These are phyloP conservation scores for Camelina laxa DNA, from an alignment of 345 rosid genomes.

Conservation along the genomic window DNA sequence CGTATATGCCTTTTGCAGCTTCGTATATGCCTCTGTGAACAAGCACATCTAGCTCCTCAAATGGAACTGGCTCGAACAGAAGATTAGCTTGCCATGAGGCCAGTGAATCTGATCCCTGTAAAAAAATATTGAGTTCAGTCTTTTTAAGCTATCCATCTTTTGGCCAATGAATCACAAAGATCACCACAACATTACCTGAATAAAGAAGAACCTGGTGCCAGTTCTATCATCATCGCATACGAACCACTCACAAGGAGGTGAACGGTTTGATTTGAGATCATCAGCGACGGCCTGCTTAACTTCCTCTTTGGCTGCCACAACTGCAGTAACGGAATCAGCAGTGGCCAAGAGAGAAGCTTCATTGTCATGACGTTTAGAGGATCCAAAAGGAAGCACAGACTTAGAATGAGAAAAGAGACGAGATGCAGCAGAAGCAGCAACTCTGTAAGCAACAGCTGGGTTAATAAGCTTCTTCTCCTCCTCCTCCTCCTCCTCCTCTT, in stretches of 20 bases:
- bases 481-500: slow-evolving; percentile 28
- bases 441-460: slow-evolving; percentile 73
- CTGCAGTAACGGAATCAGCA: slow-evolving; percentile 95
- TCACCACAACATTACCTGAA: slow-evolving; percentile 62
- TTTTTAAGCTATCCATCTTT: neutral
- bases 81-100: slow-evolving; percentile 98
- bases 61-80: slow-evolving; percentile 86
- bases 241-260: slow-evolving; percentile 96
- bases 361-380: slow-evolving; percentile 45
- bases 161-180: neutral
- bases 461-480: slow-evolving; percentile 57
- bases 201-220: slow-evolving; percentile 80
- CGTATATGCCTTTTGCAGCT: slow-evolving; percentile 96
- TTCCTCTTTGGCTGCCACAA: slow-evolving; percentile 94
- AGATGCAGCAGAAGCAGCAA: slow-evolving; percentile 88
- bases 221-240: slow-evolving; percentile 81
- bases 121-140: neutral
- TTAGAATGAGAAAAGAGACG: slow-evolving; percentile 75
- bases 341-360: slow-evolving; percentile 78
- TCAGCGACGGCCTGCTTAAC: slow-evolving; percentile 98
- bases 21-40: slow-evolving; percentile 98
- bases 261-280: slow-evolving; percentile 69
- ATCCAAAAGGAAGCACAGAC: slow-evolving; percentile 63
- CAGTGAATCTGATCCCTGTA: slow-evolving; percentile 88
- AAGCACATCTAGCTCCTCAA: slow-evolving; percentile 83